Evolutionary conservation across 2,329 filamentous ascomycete genomes (phyloP).

Genomic region (Neonectria ditissima): DNA sequence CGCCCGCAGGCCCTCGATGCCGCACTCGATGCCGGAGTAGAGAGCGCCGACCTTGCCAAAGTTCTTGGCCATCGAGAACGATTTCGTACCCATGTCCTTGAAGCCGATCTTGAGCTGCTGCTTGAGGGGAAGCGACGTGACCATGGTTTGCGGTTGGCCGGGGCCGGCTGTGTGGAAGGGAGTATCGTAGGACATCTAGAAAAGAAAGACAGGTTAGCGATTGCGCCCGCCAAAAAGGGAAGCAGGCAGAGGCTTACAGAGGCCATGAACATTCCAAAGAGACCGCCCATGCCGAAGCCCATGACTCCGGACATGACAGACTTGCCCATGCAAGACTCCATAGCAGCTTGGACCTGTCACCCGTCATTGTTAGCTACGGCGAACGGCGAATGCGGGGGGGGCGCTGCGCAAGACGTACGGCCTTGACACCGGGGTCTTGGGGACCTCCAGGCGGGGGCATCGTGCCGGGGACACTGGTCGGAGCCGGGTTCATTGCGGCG

Average conservation of each 20-base stretch:
- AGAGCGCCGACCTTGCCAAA: conserved; percentile 94
- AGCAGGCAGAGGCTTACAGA: conserved; percentile 71
- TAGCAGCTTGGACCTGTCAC: conserved; percentile 79
- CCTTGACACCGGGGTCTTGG: conserved; percentile 66
- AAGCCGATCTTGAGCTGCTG: conserved; percentile 89
- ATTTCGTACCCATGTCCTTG: conserved; percentile 92
- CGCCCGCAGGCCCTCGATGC: conserved; percentile 89
- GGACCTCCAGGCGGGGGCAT: conserved; percentile 47
- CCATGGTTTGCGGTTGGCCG: conserved; percentile 53
- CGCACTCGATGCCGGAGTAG: conserved; percentile 94
- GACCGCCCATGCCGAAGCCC: conserved; percentile 92
- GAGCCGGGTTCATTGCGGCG: conserved; percentile 51
- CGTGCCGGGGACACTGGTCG: conserved; percentile 39
- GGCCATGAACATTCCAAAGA: conserved; percentile 98
- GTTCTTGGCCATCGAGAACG: conserved; percentile 88
- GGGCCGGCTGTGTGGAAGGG: conserved; percentile 72
- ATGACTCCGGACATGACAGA: conserved; percentile 90
- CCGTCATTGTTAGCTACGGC: conserved; percentile 25
- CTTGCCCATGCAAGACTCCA: conserved; percentile 94
- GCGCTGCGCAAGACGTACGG: conserved; percentile 50
- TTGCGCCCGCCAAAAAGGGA: neutral
- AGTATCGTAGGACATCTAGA: conserved; percentile 97
- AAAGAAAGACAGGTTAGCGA: conserved; percentile 29
- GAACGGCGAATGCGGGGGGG: neutral
- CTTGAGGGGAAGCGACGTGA: conserved; percentile 78